Percentiles rank a stretch among this genome's conserved stretches.
Evolutionary conservation across 805 yeast genomes (phyloP).

Genomic region (Isabelozyma gotoi): DNA sequence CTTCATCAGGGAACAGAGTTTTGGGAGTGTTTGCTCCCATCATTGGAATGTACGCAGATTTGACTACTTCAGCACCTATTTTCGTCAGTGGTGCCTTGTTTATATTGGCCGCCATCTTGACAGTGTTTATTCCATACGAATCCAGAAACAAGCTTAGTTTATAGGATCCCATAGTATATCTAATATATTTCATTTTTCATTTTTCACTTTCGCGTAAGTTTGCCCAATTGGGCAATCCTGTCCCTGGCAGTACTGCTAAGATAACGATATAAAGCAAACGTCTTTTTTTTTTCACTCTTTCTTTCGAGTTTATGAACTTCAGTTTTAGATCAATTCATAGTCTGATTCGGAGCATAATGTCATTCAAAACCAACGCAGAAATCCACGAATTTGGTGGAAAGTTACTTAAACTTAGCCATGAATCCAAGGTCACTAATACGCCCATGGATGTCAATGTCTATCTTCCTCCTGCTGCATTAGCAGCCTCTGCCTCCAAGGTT

Average conservation of each 20-base stretch:
- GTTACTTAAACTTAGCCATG: slow-evolving; percentile 72
- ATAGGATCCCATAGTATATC: slow-evolving; percentile 1
- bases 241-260: neutral
- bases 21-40: slow-evolving; percentile 60
- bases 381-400: slow-evolving; percentile 73
- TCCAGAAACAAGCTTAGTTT: slow-evolving; percentile 19
- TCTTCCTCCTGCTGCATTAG: slow-evolving; percentile 52
- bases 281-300: neutral
- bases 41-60: slow-evolving; percentile 52
- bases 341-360: slow-evolving; percentile 34
- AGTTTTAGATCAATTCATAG: neutral
- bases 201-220: neutral
- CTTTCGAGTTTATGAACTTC: neutral
- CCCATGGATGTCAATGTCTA: slow-evolving; percentile 83
- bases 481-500: slow-evolving; percentile 35
- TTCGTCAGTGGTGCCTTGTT: slow-evolving; percentile 61
- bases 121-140: slow-evolving; percentile 27
- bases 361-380: slow-evolving; percentile 52
- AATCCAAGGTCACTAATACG: slow-evolving; percentile 62
- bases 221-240: neutral
- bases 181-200: neutral
- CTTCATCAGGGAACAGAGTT: slow-evolving; percentile 53
- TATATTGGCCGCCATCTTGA: slow-evolving; percentile 40
- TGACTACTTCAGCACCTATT: slow-evolving; percentile 57
- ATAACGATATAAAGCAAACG: neutral